Evolutionary conservation across 768 basidiomycete genomes (phyloP).

Genomic region (Floccularia luteovirens): DNA sequence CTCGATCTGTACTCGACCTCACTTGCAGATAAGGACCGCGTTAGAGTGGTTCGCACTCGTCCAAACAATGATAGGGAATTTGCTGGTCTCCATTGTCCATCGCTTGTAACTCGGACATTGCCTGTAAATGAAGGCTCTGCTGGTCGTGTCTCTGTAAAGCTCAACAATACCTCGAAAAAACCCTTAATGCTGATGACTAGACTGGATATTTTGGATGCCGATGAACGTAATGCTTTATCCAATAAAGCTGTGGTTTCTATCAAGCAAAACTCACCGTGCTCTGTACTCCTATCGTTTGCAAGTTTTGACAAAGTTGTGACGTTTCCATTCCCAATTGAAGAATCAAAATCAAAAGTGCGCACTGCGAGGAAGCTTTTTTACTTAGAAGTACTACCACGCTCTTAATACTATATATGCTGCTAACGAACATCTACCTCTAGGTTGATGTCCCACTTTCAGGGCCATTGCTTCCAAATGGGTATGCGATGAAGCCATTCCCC

Average conservation of each 20-base stretch:
- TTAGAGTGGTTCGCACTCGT: constrained; percentile 20
- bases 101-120: not conserved
- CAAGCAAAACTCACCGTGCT: constrained; percentile 21
- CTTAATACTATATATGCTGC: constrained; percentile 6
- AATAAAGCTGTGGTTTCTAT: constrained; percentile 13
- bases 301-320: constrained; percentile 15
- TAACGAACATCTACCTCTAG: constrained; percentile 8
- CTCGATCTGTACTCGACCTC: constrained; percentile 19
- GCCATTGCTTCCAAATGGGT: constrained; percentile 9
- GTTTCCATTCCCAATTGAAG: constrained; percentile 38
- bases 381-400: constrained; percentile 29
- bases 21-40: constrained; percentile 17
- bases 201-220: constrained; percentile 11
- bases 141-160: constrained; percentile 4
- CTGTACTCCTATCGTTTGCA: constrained; percentile 20
- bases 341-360: constrained; percentile 26
- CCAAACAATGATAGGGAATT: constrained; percentile 14
- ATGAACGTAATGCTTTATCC: constrained; percentile 11
- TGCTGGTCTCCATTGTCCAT: constrained; percentile 4
- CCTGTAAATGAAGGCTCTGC: not conserved
- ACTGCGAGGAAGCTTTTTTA: constrained; percentile 50
- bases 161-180: constrained; percentile 6
- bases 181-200: constrained; percentile 12
- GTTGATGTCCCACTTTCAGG: constrained; percentile 16
- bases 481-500: constrained; percentile 18